Conservation (phyloP, 2,329 filamentous ascomycete genomes). For the Lecanosticta acicola region DNA sequence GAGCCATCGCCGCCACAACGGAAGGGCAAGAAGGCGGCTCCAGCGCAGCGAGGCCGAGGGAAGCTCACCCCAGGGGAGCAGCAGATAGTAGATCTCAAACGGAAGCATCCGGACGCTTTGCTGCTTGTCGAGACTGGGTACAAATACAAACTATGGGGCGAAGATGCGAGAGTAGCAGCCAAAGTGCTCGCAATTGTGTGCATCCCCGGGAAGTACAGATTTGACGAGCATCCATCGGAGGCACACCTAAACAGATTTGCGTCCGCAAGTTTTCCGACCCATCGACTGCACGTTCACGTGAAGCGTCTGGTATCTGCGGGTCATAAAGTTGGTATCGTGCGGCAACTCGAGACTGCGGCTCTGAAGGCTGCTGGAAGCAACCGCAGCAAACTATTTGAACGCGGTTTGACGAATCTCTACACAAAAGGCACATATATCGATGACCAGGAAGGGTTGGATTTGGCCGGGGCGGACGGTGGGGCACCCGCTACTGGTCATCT, state of each 20-base stretch:
- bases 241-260: slow-evolving; percentile 88
- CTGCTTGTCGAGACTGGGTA: slow-evolving; percentile 94
- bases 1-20: slow-evolving; percentile 46
- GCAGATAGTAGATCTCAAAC: slow-evolving; percentile 90
- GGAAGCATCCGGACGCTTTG: slow-evolving; percentile 80
- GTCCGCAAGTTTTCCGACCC: slow-evolving; percentile 90
- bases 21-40: slow-evolving; percentile 45
- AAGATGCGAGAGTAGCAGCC: slow-evolving; percentile 82
- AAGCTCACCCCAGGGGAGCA: slow-evolving; percentile 94
- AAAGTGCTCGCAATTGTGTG: slow-evolving; percentile 93
- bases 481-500: slow-evolving; percentile 73
- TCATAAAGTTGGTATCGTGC: slow-evolving; percentile 91
- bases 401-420: slow-evolving; percentile 92
- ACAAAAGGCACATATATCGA: slow-evolving; percentile 98
- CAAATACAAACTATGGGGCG: slow-evolving; percentile 95
- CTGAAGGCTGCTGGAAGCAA: slow-evolving; percentile 95
- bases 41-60: slow-evolving; percentile 64
- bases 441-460: slow-evolving; percentile 74
- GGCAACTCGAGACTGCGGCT: slow-evolving; percentile 90
- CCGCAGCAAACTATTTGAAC: slow-evolving; percentile 81
- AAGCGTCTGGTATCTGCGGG: slow-evolving; percentile 88
- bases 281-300: slow-evolving; percentile 85
- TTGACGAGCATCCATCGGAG: slow-evolving; percentile 89
- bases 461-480: slow-evolving; percentile 50
- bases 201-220: slow-evolving; percentile 90